These are phyloP conservation scores for Pleurotus citrinopileatus DNA, from an alignment of 768 basidiomycete genomes.

Conservation along the genomic window DNA sequence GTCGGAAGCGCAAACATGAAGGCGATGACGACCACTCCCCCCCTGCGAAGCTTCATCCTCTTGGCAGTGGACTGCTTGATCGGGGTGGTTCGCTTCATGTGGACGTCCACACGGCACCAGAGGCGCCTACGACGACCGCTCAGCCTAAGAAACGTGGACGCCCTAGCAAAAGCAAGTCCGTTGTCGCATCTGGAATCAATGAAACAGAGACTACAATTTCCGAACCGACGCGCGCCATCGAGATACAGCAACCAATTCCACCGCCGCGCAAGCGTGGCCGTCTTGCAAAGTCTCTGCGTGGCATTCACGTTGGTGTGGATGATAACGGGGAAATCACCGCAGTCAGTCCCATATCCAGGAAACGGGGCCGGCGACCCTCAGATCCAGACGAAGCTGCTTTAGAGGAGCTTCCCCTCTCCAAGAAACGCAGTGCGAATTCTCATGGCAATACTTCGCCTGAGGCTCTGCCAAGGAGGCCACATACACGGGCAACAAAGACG, in stretches of 20 bases:
- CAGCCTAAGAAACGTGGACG: slow-evolving; percentile 39
- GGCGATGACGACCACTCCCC: not conserved
- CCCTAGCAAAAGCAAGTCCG: slow-evolving; percentile 18
- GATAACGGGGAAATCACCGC: too few relatives aligned
- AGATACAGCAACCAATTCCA: too few relatives aligned
- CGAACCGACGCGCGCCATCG: too few relatives aligned
- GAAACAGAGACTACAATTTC: not conserved
- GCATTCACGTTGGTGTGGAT: too few relatives aligned
- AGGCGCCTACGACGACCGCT: slow-evolving; percentile 3
- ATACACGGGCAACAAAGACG: not conserved
- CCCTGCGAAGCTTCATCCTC: too few relatives aligned
- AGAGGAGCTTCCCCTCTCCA: not conserved
- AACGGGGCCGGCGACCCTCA: too few relatives aligned
- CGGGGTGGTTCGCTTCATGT: not conserved
- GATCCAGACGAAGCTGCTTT: too few relatives aligned
- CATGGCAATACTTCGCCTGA: not conserved
- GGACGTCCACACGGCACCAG: not conserved
- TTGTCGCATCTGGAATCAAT: not conserved
- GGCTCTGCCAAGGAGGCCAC: not conserved
- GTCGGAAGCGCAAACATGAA: not conserved
- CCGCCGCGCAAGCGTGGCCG: too few relatives aligned
- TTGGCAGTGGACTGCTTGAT: too few relatives aligned
- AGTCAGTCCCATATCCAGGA: too few relatives aligned
- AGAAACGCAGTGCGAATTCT: not conserved
- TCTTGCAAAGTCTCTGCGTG: too few relatives aligned